A percentile compares a stretch with the other conserved stretches of the same genome.
Evolutionary conservation across 1,284 basidiomycete species (phyloP).

Genomic region (Tetrapyrgos nigripes): DNA sequence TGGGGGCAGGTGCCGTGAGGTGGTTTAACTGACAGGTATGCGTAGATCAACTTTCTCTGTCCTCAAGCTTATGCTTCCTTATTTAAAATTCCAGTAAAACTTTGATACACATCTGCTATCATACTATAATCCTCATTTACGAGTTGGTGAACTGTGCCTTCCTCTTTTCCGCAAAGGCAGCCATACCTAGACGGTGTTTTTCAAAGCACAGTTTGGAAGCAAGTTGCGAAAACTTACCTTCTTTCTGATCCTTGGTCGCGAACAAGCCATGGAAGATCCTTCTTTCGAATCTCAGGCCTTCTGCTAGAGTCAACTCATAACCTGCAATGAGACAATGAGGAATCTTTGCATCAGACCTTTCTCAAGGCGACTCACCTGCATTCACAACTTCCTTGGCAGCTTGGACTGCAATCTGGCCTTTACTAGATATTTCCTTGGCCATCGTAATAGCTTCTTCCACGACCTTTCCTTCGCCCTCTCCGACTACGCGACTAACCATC

Average conservation of each 20-base stretch:
- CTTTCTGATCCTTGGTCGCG: constrained; percentile 97
- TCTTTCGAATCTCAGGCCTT: constrained; percentile 90
- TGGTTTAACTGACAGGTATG: constrained; percentile 37
- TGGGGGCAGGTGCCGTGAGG: constrained; percentile 45
- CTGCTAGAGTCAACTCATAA: constrained; percentile 80
- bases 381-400: constrained; percentile 97
- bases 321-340: neutral
- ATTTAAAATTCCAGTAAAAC: neutral
- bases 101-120: constrained; percentile 7
- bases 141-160: constrained; percentile 83
- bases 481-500: constrained; percentile 84
- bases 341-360: neutral
- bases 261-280: constrained; percentile 94
- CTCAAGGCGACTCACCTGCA: constrained; percentile 61
- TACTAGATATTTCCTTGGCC: constrained; percentile 83
- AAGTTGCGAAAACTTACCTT: constrained; percentile 61
- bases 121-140: constrained; percentile 29
- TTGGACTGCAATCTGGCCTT: constrained; percentile 86
- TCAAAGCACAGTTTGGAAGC: constrained; percentile 14
- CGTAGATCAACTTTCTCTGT: neutral
- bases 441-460: constrained; percentile 90
- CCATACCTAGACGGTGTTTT: constrained; percentile 90
- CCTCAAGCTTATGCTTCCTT: neutral
- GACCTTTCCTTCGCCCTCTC: constrained; percentile 78
- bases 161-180: constrained; percentile 97